Evolutionary conservation across 805 yeast species (phyloP), one percentile per base, ranked within the genome.

Genomic region (Lipomyces orientalis): DNA sequence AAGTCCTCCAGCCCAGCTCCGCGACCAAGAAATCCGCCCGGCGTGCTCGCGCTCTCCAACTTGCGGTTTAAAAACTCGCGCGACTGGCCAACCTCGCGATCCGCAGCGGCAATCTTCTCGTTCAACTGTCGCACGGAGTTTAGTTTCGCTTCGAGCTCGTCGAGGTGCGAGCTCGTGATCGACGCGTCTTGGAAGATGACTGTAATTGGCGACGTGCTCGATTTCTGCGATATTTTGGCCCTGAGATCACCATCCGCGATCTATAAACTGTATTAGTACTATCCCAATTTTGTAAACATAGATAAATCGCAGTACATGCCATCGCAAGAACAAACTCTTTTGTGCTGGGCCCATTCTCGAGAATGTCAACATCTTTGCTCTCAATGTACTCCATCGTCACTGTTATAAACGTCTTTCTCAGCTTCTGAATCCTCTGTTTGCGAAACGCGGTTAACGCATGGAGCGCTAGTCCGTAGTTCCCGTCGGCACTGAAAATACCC

Each of bases 361-460:
- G n/a, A 39, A 63, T 56, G 51, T 65, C 70, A 29, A 55, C 39
- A 62, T 66, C 71, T 16, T 35, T 60, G 16, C 51, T 57, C 29
- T 54, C 57, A 5, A 70, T 51, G 43, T 65, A 61, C 31, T 49
- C 29, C 25, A 70, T 43, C 29, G 70, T 67, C 12, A 70, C 69
- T 3, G 67, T 64, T 4, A 58, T 51, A 54, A 68, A 68, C 29
- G 62, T 63, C 55, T 66, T 65, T 29, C 52, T 60, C 25, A 68
- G 58, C 31, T 31, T 54, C 39, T 16, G 35, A 33, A 70, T 60
- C 34, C 58, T 62, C 29, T 62, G 65, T 35, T 61, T 62, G n/a
- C 73, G 66, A 39, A 65, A 68, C 39, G 73, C 70, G 1, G 22
- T 35, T 59, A 68, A 14, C 10, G 62, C 70, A 33, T 65, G 64